These are phyloP conservation scores for Vanilla planifolia DNA, from an alignment of 106 monocot genomes.

Conservation along the genomic window DNA sequence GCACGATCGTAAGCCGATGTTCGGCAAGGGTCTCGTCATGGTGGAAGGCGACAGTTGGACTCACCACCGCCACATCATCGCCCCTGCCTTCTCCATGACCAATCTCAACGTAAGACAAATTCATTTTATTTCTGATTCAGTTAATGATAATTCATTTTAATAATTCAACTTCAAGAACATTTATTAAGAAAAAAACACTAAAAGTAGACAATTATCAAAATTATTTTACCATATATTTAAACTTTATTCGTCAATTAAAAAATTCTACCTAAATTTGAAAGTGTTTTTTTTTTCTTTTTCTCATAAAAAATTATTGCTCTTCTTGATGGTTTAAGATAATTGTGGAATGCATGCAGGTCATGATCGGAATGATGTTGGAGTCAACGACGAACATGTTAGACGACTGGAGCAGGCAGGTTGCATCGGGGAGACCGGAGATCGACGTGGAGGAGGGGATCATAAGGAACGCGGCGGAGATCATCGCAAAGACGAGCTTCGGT, in stretches of 20 bases:
- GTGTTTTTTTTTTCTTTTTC: background rate
- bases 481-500: slow-evolving; percentile 62
- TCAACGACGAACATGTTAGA: slow-evolving; percentile 50
- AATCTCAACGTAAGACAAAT: slow-evolving; percentile 48
- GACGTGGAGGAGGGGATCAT: slow-evolving; percentile 44
- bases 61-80: slow-evolving; percentile 49
- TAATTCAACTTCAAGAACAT: too few relatives aligned
- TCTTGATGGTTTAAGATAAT: background rate
- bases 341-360: slow-evolving; percentile 27
- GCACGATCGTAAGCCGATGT: slow-evolving; percentile 58
- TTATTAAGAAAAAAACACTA: too few relatives aligned
- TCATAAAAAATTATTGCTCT: background rate
- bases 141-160: too few relatives aligned
- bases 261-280: too few relatives aligned
- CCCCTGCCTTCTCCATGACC: slow-evolving; percentile 51
- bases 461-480: slow-evolving; percentile 69
- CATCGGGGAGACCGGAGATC: slow-evolving; percentile 22
- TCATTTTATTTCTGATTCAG: too few relatives aligned
- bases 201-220: too few relatives aligned
- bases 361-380: slow-evolving; percentile 54
- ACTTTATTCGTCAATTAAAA: too few relatives aligned
- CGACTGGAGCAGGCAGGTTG: slow-evolving; percentile 26
- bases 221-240: too few relatives aligned
- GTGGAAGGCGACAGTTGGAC: slow-evolving; percentile 56
- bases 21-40: slow-evolving; percentile 66